These are phyloP conservation scores for Plectosphaerella cucumerina DNA, from an alignment of 2,329 filamentous ascomycete species.

Conservation along the genomic window DNA sequence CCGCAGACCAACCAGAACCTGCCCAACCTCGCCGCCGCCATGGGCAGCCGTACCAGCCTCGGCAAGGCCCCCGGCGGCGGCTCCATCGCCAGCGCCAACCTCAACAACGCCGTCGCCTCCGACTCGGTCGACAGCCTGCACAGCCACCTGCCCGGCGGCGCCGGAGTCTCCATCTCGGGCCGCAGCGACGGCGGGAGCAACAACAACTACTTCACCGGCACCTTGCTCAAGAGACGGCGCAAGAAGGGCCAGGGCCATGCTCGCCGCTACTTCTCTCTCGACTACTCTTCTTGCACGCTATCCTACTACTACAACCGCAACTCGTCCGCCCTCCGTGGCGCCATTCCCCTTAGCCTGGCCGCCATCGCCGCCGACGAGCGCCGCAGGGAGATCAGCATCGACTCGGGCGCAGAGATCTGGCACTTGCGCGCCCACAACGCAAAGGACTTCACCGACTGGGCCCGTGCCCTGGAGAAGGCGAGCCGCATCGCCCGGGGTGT, in stretches of 20 bases:
- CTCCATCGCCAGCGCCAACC: constrained; percentile 17
- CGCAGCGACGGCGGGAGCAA: constrained; percentile 42
- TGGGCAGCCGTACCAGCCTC: constrained; percentile 46
- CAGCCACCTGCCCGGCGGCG: constrained; percentile 39
- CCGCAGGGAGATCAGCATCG: constrained; percentile 87
- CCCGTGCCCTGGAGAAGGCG: constrained; percentile 76
- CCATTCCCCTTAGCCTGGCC: constrained; percentile 86
- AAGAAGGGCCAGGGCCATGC: constrained; percentile 95
- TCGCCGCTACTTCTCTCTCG: constrained; percentile 89
- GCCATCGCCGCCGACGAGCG: constrained; percentile 87
- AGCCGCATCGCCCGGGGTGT: constrained; percentile 60
- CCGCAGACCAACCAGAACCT: constrained; percentile 67
- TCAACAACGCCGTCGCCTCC: constrained; percentile 37
- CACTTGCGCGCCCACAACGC: constrained; percentile 80
- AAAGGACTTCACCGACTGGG: constrained; percentile 87
- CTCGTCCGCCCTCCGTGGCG: constrained; percentile 85
- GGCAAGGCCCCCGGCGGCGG: constrained; percentile 40
- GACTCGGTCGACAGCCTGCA: constrained; percentile 60
- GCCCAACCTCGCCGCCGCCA: constrained; percentile 40
- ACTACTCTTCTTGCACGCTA: constrained; percentile 88
- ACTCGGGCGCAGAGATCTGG: constrained; percentile 96
- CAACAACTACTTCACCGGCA: constrained; percentile 71
- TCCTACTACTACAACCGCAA: constrained; percentile 96
- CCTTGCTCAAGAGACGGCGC: constrained; percentile 81
- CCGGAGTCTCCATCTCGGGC: constrained; percentile 47